These are phyloP conservation scores for Tetradesmus lagerheimii DNA, from an alignment of 139 green algal species.

Conservation along the genomic window DNA sequence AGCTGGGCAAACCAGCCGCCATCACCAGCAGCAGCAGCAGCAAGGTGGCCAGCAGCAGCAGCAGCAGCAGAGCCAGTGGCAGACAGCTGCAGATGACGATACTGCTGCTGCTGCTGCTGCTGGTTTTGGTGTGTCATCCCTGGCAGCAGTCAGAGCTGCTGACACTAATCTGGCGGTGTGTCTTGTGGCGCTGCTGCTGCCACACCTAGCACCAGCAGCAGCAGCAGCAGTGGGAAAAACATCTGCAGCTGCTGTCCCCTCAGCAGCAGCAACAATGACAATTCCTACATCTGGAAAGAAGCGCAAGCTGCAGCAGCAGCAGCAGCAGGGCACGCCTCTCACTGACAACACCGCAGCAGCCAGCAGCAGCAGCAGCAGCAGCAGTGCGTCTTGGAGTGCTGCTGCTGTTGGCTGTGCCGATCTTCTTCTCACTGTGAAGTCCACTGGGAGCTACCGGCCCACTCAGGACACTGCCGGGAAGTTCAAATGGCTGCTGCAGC, in stretches of 20 bases:
- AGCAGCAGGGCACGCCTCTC: neutral
- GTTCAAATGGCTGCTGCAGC: conserved; percentile 6
- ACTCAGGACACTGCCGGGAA: conserved; percentile 21
- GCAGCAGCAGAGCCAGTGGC: neutral
- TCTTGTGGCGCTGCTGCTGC: conserved; percentile 20
- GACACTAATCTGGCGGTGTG: conserved; percentile 33
- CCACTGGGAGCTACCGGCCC: conserved; percentile 11
- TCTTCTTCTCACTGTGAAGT: neutral
- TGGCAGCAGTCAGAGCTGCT: conserved; percentile 25
- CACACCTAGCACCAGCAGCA: neutral
- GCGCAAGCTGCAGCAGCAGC: neutral
- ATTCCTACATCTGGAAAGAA: neutral
- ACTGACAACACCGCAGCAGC: neutral
- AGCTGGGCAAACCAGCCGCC: conserved; percentile 12
- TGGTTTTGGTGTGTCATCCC: neutral
- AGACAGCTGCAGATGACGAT: neutral
- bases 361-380: conserved; percentile 8
- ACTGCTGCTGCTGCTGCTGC: neutral
- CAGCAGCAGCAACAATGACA: neutral
- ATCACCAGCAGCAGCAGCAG: conserved; percentile 43
- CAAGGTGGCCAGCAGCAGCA: neutral
- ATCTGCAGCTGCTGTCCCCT: neutral
- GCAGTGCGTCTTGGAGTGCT: neutral
- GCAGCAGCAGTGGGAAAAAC: neutral
- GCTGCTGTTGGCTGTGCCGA: conserved; percentile 1